Evolutionary conservation across 768 basidiomycete genomes (phyloP).

Genomic region (Tylopilus cervinicoccineus): DNA sequence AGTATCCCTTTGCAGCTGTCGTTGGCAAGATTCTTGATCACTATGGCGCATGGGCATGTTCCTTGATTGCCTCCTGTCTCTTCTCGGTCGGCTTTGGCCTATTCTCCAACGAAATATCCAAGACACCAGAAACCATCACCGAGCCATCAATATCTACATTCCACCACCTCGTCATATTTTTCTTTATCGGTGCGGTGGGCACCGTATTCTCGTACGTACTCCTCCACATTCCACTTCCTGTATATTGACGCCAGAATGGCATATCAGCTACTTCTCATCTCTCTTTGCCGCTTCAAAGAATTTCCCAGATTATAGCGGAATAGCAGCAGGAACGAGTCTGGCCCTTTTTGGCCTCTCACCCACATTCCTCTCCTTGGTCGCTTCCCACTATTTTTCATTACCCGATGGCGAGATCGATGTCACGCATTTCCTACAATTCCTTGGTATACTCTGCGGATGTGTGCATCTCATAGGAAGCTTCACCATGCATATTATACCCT

Average conservation of each 20-base stretch:
- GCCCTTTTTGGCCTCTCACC: slow-evolving; percentile 82
- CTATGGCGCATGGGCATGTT: slow-evolving; percentile 66
- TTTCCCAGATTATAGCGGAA: slow-evolving; percentile 62
- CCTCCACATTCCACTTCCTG: not conserved
- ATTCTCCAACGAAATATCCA: slow-evolving; percentile 57
- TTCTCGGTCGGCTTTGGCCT: slow-evolving; percentile 59
- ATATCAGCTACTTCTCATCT: slow-evolving; percentile 59
- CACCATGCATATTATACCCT: slow-evolving; percentile 31
- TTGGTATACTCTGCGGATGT: slow-evolving; percentile 50
- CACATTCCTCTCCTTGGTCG: slow-evolving; percentile 62
- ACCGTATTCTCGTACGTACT: slow-evolving; percentile 66
- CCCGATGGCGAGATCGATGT: slow-evolving; percentile 41
- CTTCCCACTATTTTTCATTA: slow-evolving; percentile 57
- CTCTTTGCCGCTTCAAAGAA: slow-evolving; percentile 71
- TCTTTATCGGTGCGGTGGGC: slow-evolving; percentile 61
- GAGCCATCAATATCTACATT: slow-evolving; percentile 44
- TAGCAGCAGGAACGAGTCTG: slow-evolving; percentile 63
- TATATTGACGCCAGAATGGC: not conserved
- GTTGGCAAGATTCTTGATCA: slow-evolving; percentile 67
- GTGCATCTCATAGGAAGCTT: slow-evolving; percentile 54
- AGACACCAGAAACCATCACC: slow-evolving; percentile 36
- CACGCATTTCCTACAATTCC: slow-evolving; percentile 50
- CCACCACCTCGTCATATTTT: slow-evolving; percentile 50
- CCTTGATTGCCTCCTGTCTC: slow-evolving; percentile 54
- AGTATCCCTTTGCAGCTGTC: slow-evolving; percentile 71